These are phyloP conservation scores for Pseudonectria foliicola DNA, from an alignment of 2,329 filamentous ascomycete genomes.

Conservation along the genomic window DNA sequence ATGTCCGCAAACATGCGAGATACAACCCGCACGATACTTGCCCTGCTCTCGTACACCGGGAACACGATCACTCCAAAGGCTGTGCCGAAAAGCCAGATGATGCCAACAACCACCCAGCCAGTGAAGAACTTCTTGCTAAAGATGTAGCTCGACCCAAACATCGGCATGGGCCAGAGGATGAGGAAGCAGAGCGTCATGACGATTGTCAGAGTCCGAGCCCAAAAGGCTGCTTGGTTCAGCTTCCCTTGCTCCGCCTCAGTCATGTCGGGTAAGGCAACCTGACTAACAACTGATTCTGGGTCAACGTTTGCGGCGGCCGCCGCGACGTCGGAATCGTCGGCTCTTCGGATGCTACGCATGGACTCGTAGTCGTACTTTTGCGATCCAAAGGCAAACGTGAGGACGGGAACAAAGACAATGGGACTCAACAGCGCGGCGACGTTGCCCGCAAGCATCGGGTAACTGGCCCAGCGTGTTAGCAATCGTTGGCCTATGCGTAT, in stretches of 20 bases:
- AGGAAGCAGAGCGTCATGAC: constrained; percentile 59
- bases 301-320: constrained; percentile 31
- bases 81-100: constrained; percentile 67
- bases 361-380: constrained; percentile 82
- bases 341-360: constrained; percentile 72
- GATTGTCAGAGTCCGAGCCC: constrained; percentile 31
- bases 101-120: constrained; percentile 63
- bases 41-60: constrained; percentile 66
- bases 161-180: constrained; percentile 84
- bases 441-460: constrained; percentile 83
- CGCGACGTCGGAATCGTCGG: constrained; percentile 69
- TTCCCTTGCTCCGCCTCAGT: constrained; percentile 38
- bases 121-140: constrained; percentile 56
- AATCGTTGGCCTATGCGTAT: constrained; percentile 43
- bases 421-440: constrained; percentile 76
- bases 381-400: constrained; percentile 52
- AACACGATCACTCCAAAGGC: constrained; percentile 69
- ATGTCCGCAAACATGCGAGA: too few relatives aligned
- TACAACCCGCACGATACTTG: too few relatives aligned
- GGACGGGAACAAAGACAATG: constrained; percentile 62
- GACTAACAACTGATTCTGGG: constrained; percentile 6
- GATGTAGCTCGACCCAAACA: constrained; percentile 78
- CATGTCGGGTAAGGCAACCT: constrained; percentile 4
- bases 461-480: constrained; percentile 66
- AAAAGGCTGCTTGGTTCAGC: constrained; percentile 46